These are phyloP conservation scores for Kazachstania martiniae DNA, from an alignment of 805 yeast species.

Conservation along the genomic window DNA sequence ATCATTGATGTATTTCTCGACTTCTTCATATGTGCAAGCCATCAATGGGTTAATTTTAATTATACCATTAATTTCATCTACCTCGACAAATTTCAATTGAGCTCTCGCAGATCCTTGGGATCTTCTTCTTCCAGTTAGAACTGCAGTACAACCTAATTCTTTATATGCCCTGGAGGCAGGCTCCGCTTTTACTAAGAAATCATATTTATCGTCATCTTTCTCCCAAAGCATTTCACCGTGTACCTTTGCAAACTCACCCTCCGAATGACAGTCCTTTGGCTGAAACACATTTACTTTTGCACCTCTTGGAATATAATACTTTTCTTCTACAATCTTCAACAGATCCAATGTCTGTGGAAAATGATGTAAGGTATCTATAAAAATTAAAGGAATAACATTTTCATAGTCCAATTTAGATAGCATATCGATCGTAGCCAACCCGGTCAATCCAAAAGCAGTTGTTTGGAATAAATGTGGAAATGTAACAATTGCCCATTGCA, in stretches of 20 bases:
- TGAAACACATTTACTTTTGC: slow-evolving; percentile 48
- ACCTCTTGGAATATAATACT: slow-evolving; percentile 33
- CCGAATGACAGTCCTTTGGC: slow-evolving; percentile 49
- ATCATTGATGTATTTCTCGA: slow-evolving; percentile 54
- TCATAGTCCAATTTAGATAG: slow-evolving; percentile 38
- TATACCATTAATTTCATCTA: slow-evolving; percentile 57
- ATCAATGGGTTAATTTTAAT: slow-evolving; percentile 85
- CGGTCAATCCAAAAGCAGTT: slow-evolving; percentile 92
- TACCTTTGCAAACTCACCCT: slow-evolving; percentile 48
- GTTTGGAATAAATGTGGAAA: slow-evolving; percentile 81
- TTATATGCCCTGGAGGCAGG: slow-evolving; percentile 80
- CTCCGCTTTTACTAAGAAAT: slow-evolving; percentile 82
- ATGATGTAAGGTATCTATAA: slow-evolving; percentile 84
- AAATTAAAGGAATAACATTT: slow-evolving; percentile 53
- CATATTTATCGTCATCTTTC: slow-evolving; percentile 67
- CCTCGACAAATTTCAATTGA: slow-evolving; percentile 60
- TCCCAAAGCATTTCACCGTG: slow-evolving; percentile 83
- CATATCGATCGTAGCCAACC: slow-evolving; percentile 80
- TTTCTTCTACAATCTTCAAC: slow-evolving; percentile 43
- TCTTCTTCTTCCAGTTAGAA: slow-evolving; percentile 82
- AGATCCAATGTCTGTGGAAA: slow-evolving; percentile 87
- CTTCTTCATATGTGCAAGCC: slow-evolving; percentile 69
- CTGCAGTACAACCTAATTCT: slow-evolving; percentile 66
- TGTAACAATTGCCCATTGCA: slow-evolving; percentile 75
- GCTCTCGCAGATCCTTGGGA: slow-evolving; percentile 85